phyloP scores from a whole-genome alignment of 352 stramenopile species.

The Stramenopiles sp. region DNA sequence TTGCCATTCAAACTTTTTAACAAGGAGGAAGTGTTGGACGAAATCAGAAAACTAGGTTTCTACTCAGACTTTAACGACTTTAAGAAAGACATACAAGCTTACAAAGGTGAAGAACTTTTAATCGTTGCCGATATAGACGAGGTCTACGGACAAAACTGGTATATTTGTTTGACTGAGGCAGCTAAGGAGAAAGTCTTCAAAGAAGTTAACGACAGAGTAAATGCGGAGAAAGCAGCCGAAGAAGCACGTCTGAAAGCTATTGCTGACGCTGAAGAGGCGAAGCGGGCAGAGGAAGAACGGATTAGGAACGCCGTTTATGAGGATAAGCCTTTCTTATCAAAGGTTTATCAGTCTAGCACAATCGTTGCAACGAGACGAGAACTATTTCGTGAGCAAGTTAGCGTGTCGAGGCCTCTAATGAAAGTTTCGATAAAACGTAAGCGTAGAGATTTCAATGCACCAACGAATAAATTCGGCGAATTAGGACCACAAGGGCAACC shows the following conservation, averaged over 20 bases:
- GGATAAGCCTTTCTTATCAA: constrained; percentile 40
- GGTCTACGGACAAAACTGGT: constrained; percentile 56
- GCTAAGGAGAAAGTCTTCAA: constrained; percentile 32
- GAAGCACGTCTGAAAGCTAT: constrained; percentile 32
- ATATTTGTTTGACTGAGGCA: constrained; percentile 43
- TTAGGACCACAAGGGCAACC: constrained; percentile 54
- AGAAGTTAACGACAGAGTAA: constrained; percentile 16
- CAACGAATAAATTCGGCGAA: constrained; percentile 56
- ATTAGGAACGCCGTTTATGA: constrained; percentile 43
- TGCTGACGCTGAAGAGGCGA: constrained; percentile 29
- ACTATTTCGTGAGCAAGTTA: constrained; percentile 38
- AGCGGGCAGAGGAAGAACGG: constrained; percentile 29
- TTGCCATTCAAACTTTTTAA: constrained; percentile 38
- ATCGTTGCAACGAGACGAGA: constrained; percentile 39
- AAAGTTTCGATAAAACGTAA: constrained; percentile 20
- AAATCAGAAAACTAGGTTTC: constrained; percentile 50
- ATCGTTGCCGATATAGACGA: constrained; percentile 47
- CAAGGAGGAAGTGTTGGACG: constrained; percentile 41
- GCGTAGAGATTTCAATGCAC: constrained; percentile 44
- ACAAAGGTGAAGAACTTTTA: constrained; percentile 30
- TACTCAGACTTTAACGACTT: constrained; percentile 55
- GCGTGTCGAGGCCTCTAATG: constrained; percentile 32
- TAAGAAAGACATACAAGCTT: constrained; percentile 29
- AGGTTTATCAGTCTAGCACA: constrained; percentile 35
- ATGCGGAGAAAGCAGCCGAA: constrained; percentile 38